Conservation (phyloP, 2,329 filamentous ascomycete species). For the Sphaceloma murrayae region DNA sequence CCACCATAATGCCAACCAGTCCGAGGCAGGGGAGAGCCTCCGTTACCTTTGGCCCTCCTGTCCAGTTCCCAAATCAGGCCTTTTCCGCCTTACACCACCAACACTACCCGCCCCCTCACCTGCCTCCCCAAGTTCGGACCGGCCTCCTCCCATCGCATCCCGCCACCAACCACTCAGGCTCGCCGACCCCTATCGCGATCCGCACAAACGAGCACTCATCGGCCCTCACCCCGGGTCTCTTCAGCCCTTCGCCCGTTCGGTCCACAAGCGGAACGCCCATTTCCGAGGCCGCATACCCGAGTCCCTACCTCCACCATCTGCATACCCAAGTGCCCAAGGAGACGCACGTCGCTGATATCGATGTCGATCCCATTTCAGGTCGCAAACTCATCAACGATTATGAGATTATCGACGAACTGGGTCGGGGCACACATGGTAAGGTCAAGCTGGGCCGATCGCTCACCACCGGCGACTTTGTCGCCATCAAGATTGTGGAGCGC, state of each 20-base stretch:
- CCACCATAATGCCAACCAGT: slow-evolving; percentile 26
- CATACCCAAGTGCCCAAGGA: slow-evolving; percentile 43
- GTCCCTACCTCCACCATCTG: slow-evolving; percentile 41
- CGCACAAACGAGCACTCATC: slow-evolving; percentile 40
- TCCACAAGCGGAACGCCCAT: slow-evolving; percentile 25
- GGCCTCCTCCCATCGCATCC: slow-evolving; percentile 37
- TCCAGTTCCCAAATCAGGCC: slow-evolving; percentile 41
- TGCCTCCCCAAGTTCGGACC: slow-evolving; percentile 33
- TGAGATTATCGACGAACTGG: slow-evolving; percentile 92
- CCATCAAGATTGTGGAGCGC: slow-evolving; percentile 96
- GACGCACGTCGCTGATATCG: slow-evolving; percentile 83
- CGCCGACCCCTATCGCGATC: too few species aligned
- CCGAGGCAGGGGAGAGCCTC: slow-evolving; percentile 20
- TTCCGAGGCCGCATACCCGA: slow-evolving; percentile 37
- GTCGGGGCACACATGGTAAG: slow-evolving; percentile 91
- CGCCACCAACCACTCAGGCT: too few species aligned
- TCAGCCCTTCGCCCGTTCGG: slow-evolving; percentile 28
- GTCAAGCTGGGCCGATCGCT: slow-evolving; percentile 87
- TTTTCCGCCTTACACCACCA: slow-evolving; percentile 41
- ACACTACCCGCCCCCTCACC: slow-evolving; percentile 32
- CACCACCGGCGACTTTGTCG: slow-evolving; percentile 66
- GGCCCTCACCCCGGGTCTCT: slow-evolving; percentile 39
- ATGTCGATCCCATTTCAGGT: slow-evolving; percentile 78
- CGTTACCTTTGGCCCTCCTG: slow-evolving; percentile 25
- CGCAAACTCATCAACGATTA: slow-evolving; percentile 97